A percentile compares a stretch with the other conserved stretches of the same genome.
phyloP scores from a whole-genome alignment of 805 yeast species.

The Kodamaea sagamina region DNA sequence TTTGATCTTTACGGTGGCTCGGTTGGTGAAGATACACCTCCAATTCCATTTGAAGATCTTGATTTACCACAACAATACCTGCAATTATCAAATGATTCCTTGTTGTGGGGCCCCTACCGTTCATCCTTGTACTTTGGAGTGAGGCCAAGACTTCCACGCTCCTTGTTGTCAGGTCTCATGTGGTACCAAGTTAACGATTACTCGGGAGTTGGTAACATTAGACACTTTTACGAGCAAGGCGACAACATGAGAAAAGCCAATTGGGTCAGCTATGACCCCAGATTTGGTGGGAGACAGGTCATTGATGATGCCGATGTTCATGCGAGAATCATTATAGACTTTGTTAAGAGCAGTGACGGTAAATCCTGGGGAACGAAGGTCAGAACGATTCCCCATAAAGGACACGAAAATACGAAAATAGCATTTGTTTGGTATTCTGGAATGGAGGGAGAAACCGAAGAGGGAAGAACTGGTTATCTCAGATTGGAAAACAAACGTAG shows the following conservation, averaged over 20 bases:
- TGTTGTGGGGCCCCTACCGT: conserved; percentile 89
- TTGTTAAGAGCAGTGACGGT: conserved; percentile 70
- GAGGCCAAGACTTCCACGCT: conserved; percentile 76
- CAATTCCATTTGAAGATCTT: conserved; percentile 11
- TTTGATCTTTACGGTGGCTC: conserved; percentile 24
- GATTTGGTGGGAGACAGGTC: conserved; percentile 80
- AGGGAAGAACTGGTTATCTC: conserved; percentile 26
- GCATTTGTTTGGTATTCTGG: conserved; percentile 80
- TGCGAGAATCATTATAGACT: conserved; percentile 65
- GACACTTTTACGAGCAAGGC: conserved; percentile 75
- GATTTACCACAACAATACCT: conserved; percentile 14
- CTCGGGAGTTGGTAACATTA: conserved; percentile 52
- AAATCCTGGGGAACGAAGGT: conserved; percentile 82
- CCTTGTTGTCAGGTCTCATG: conserved; percentile 77
- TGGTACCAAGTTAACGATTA: conserved; percentile 76
- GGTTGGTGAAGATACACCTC: background rate
- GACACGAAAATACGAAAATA: conserved; percentile 50
- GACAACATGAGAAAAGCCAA: conserved; percentile 75
- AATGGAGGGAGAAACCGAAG: conserved; percentile 55
- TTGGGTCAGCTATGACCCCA: conserved; percentile 87
- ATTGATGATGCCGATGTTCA: conserved; percentile 68
- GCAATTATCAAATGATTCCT: conserved; percentile 23
- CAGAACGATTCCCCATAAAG: conserved; percentile 60
- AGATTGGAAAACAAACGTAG: conserved; percentile 25
- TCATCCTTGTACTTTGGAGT: conserved; percentile 85